A percentile compares a stretch with the other conserved stretches of the same genome.
phyloP scores from a whole-genome alignment of 495 filamentous ascomycete genomes.

The Daldinia loculata region DNA sequence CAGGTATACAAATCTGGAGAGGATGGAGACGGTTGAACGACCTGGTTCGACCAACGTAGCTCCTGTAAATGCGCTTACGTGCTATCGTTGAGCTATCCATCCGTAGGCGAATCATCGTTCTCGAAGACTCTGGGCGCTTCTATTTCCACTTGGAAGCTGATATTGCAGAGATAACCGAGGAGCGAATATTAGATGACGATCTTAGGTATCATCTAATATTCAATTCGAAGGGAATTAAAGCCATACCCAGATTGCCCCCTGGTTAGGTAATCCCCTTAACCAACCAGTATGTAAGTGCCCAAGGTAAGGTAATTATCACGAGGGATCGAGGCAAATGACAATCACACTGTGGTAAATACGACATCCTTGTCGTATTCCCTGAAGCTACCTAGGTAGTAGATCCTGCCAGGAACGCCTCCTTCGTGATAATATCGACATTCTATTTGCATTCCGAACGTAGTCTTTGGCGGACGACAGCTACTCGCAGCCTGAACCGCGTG shows the following conservation, averaged over 20 bases:
- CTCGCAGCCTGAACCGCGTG: slow-evolving; percentile 10
- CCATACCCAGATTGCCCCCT: not conserved
- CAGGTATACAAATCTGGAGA: slow-evolving; percentile 10
- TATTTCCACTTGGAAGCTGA: not conserved
- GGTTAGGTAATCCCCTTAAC: not conserved
- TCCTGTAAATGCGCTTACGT: slow-evolving; percentile 16
- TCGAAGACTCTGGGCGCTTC: slow-evolving; percentile 3
- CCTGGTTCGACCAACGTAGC: slow-evolving; percentile 12
- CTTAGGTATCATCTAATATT: not conserved
- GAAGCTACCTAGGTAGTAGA: not conserved
- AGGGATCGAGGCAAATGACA: not conserved
- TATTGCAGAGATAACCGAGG: not conserved
- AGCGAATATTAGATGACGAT: not conserved
- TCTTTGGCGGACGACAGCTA: slow-evolving; percentile 5
- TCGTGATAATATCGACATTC: not conserved
- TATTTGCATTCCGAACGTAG: not conserved
- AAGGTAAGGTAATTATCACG: not conserved
- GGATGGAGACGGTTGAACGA: not conserved
- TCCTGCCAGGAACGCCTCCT: slow-evolving; percentile 26
- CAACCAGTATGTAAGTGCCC: not conserved
- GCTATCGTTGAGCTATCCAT: not conserved
- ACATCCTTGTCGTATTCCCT: slow-evolving; percentile 12
- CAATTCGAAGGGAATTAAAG: not conserved
- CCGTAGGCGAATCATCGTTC: slow-evolving; percentile 1
- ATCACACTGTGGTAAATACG: slow-evolving; percentile 20